Evolutionary conservation across 805 yeast genomes (phyloP).

Genomic region (Cyberlindnera xishuangbannaensis): DNA sequence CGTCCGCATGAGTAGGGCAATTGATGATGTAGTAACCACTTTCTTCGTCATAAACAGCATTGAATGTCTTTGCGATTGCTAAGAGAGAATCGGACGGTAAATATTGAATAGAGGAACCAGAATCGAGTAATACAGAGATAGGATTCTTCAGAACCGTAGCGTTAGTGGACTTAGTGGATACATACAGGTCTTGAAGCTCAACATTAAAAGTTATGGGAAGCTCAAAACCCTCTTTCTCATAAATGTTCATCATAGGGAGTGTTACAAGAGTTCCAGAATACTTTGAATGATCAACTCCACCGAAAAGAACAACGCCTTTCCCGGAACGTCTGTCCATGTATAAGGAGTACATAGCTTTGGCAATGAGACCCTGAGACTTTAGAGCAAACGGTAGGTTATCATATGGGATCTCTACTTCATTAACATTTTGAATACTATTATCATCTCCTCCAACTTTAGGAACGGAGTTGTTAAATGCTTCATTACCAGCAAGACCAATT

Average conservation of each 20-base stretch:
- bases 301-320: conserved; percentile 51
- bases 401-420: conserved; percentile 1
- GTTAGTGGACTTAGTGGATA: background rate
- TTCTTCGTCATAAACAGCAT: conserved; percentile 25
- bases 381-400: conserved; percentile 26
- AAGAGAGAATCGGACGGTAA: conserved; percentile 30
- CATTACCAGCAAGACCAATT: conserved; percentile 6
- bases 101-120: conserved; percentile 50
- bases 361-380: conserved; percentile 45
- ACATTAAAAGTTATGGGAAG: conserved; percentile 32
- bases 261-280: conserved; percentile 42
- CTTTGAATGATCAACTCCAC: conserved; percentile 55
- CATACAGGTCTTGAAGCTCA: conserved; percentile 1
- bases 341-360: conserved; percentile 50
- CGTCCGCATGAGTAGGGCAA: conserved; percentile 3
- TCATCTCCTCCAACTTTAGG: conserved; percentile 1
- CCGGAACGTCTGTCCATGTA: conserved; percentile 34
- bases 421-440: conserved; percentile 5
- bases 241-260: conserved; percentile 30
- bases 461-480: conserved; percentile 25
- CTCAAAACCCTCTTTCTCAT: conserved; percentile 36
- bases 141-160: background rate
- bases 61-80: conserved; percentile 24
- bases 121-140: conserved; percentile 41
- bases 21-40: background rate